These are phyloP conservation scores for Russula ochroleuca DNA, from an alignment of 768 basidiomycete genomes.

Conservation along the genomic window DNA sequence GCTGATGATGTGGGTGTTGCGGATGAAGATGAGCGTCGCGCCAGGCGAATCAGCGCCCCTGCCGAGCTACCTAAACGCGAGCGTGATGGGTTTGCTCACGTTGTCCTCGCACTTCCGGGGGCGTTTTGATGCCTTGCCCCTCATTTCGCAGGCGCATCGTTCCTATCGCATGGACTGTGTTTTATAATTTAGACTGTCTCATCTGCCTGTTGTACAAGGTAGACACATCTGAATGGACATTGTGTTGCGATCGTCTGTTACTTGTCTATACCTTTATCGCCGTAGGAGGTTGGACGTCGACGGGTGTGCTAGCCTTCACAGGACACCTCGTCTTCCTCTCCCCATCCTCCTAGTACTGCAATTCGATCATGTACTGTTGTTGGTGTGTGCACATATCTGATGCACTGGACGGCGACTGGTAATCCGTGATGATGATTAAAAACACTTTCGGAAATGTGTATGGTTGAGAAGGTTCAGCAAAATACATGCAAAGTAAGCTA, in stretches of 20 bases:
- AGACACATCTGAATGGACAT: slow-evolving; percentile 2
- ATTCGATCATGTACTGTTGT: neutral
- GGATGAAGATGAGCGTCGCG: slow-evolving; percentile 38
- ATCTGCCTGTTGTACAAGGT: neutral
- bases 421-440: neutral
- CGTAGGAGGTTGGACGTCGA: slow-evolving; percentile 2
- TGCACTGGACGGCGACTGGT: neutral
- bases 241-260: neutral
- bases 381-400: neutral
- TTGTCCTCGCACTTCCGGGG: slow-evolving; percentile 53
- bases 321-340: neutral
- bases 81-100: slow-evolving; percentile 56
- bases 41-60: slow-evolving; percentile 55
- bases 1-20: slow-evolving; percentile 30
- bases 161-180: neutral
- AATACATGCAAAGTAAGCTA: slow-evolving; percentile 16
- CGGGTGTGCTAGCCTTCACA: neutral
- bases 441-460: neutral
- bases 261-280: neutral
- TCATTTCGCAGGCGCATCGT: neutral
- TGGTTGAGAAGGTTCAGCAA: neutral
- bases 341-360: slow-evolving; percentile 1
- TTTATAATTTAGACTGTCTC: neutral
- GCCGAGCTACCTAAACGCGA: slow-evolving; percentile 50
- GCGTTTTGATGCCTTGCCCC: slow-evolving; percentile 44